phyloP scores from a whole-genome alignment of 2,329 filamentous ascomycete species.

The Pseudogymnoascus destructans region DNA sequence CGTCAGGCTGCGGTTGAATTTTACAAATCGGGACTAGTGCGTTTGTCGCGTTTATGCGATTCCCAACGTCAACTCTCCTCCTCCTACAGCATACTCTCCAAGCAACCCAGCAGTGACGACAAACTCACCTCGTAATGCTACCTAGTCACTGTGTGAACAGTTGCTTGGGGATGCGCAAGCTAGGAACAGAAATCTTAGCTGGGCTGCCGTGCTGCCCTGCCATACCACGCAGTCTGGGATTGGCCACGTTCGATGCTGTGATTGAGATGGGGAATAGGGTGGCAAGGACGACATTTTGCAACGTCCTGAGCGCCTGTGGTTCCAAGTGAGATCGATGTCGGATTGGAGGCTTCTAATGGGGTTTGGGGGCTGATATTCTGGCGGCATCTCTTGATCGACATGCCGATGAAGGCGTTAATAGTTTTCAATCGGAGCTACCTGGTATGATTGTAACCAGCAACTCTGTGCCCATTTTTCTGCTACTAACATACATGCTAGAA shows the following conservation, averaged over 20 bases:
- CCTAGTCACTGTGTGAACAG: slow-evolving; percentile 5
- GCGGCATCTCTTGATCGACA: not conserved
- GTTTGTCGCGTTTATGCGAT: slow-evolving; percentile 11
- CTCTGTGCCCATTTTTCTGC: not conserved
- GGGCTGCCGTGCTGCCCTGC: slow-evolving; percentile 10
- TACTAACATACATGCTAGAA: not conserved
- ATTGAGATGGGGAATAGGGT: slow-evolving; percentile 8
- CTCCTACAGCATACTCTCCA: slow-evolving; percentile 14
- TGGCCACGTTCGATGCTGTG: not conserved
- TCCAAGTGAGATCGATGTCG: slow-evolving; percentile 11
- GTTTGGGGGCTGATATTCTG: slow-evolving; percentile 13
- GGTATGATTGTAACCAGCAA: slow-evolving; percentile 17
- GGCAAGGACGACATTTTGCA: slow-evolving; percentile 24
- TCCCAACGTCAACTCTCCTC: slow-evolving; percentile 1
- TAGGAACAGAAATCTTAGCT: slow-evolving; percentile 29
- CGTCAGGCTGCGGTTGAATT: slow-evolving; percentile 1
- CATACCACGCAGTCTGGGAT: not conserved
- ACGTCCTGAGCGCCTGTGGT: slow-evolving; percentile 21
- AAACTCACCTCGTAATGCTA: slow-evolving; percentile 15
- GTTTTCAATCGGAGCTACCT: slow-evolving; percentile 29
- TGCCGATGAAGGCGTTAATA: slow-evolving; percentile 16
- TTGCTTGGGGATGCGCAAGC: slow-evolving; percentile 22
- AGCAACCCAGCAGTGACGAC: slow-evolving; percentile 25
- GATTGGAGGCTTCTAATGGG: slow-evolving; percentile 14
- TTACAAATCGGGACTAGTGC: slow-evolving; percentile 10